These are phyloP conservation scores for Chaetomium sp. DNA, from an alignment of 2,329 filamentous ascomycete species.

Conservation along the genomic window DNA sequence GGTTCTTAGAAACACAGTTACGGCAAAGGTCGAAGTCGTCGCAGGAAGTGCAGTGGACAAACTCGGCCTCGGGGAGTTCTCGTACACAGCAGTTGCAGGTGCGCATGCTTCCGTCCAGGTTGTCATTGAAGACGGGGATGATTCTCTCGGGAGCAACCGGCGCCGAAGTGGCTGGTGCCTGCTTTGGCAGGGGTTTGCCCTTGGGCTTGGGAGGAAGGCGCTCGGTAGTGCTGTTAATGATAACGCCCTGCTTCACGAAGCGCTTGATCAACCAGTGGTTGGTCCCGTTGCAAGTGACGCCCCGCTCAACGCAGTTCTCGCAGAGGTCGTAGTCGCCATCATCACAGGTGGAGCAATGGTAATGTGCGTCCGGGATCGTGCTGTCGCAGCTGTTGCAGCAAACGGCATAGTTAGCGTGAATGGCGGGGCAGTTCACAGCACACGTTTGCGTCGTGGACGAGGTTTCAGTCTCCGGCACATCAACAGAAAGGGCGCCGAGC, in stretches of 20 bases:
- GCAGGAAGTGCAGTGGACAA: conserved; percentile 79
- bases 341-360: conserved; percentile 91
- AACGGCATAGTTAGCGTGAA: conserved; percentile 60
- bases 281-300: conserved; percentile 68
- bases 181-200: conserved; percentile 20
- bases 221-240: conserved; percentile 82
- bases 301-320: conserved; percentile 66
- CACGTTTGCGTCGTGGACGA: background rate
- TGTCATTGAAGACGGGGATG: conserved; percentile 22
- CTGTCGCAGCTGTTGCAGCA: conserved; percentile 89
- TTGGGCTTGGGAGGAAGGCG: conserved; percentile 61
- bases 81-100: conserved; percentile 63
- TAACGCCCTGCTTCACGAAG: conserved; percentile 66
- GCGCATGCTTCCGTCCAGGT: conserved; percentile 39
- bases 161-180: background rate
- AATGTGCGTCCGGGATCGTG: conserved; percentile 75
- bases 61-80: conserved; percentile 69
- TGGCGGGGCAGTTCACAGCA: conserved; percentile 9
- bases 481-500: background rate
- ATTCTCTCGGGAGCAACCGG: conserved; percentile 15
- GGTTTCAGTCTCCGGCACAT: background rate
- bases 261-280: conserved; percentile 95
- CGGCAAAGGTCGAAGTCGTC: conserved; percentile 92
- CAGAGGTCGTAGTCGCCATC: conserved; percentile 94
- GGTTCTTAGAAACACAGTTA: conserved; percentile 65